phyloP scores from a whole-genome alignment of 108 stramenopile genomes.

The Tribonema minus region DNA sequence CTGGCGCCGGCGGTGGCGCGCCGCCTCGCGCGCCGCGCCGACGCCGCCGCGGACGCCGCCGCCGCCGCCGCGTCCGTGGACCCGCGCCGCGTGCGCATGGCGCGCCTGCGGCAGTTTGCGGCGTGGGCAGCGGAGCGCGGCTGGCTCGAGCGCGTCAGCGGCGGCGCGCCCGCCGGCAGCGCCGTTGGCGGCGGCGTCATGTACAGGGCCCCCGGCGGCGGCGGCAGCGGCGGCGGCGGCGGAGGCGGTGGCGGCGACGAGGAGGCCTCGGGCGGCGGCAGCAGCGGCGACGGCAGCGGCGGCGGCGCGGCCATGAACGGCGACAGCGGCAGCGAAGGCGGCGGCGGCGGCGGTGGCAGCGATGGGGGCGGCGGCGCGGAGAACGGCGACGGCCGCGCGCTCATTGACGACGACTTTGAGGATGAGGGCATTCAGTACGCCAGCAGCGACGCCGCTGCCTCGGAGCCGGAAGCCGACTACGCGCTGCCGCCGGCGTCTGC shows the following conservation, averaged over 20 bases:
- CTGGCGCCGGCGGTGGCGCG: no score
- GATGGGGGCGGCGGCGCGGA: no score
- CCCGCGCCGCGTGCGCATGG: no score
- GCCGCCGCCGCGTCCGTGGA: no score
- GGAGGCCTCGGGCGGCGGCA: not conserved
- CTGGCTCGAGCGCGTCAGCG: not conserved
- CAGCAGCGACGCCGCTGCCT: no score
- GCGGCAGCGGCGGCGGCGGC: not conserved
- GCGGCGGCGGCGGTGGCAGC: not conserved
- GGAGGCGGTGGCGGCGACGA: not conserved
- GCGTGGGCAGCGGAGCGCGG: not conserved
- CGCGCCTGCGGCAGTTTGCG: conserved; percentile 12
- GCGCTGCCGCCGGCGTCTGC: no score
- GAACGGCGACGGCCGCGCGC: no score
- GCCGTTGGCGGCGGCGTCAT: not conserved
- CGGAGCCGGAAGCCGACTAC: no score
- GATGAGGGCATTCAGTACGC: no score
- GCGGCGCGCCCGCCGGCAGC: not conserved
- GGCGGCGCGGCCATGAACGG: not conserved
- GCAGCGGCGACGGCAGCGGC: not conserved
- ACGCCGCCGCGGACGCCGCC: no score
- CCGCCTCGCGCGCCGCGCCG: no score
- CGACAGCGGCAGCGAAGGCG: not conserved
- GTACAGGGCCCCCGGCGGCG: not conserved
- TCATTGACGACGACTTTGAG: no score